Evolutionary conservation across 768 basidiomycete genomes (phyloP), one percentile per base, ranked within the genome.

Genomic region (Asterophora parasitica): DNA sequence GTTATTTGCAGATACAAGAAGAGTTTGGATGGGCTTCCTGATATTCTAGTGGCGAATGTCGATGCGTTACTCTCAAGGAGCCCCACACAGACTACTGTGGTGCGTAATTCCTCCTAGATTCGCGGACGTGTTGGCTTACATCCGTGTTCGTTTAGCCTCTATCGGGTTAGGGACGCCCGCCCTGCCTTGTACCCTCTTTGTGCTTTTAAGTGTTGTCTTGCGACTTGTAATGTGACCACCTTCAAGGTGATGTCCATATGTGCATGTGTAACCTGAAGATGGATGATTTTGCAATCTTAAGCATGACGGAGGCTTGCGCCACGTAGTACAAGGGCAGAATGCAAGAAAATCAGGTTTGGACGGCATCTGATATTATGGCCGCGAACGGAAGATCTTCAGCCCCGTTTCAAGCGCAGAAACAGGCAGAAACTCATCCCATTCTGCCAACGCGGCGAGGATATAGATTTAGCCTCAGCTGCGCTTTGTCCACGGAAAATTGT

Each of bases 1-100:
- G 3, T 23, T 23, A 31, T 19, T 20, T 27, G 5, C 36, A 71
- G 71, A 23, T 73, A 71, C 58, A 61, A 59, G 50, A 54, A 62
- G 51, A 60, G 55, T 39, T 16, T 61, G 4, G 61, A 58, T 15
- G 49, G 57, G 1, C 50, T 41, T 26, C 20, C 53, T 11, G 44
- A 58, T 42, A 49, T 54, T 4, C 37, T 49, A 35, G 52, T 56
- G 17, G 47, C 52, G 7, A 49, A 60, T 37, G 46, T 55, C 26
- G 51, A 59, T 26, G 41, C 57, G 7, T 52, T 51, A 4, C 54
- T 58, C 36, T n/a, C n/a, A 37, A 20, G 23, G 33, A 53, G 43
- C 35, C 52, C 47, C 19, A 47, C 20, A 16, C 48, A 38, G 17
- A 46, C 51, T 5, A 48, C 34, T 8, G 35, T 40, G 43, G 58